Conservation (phyloP, 192 early-diverging fungal species). For the Funneliformis mosseae region DNA sequence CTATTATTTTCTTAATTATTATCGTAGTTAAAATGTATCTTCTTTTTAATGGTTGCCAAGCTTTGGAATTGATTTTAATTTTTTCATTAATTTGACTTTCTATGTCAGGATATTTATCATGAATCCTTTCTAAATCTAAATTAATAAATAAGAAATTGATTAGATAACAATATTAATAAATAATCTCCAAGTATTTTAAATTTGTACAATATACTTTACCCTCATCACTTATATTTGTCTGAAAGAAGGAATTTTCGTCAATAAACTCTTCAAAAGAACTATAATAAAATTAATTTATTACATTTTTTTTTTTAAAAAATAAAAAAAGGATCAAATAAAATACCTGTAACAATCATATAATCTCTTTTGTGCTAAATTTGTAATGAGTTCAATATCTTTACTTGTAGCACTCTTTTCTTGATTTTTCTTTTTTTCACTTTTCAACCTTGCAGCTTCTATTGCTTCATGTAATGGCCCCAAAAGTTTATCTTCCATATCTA, state of each 20-base stretch:
- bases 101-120: background rate
- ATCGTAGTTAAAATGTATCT: background rate
- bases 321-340: background rate
- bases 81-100: background rate
- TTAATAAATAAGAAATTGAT: background rate
- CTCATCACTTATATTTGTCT: background rate
- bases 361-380: background rate
- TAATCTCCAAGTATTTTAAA: too few relatives aligned
- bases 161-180: too few relatives aligned
- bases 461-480: background rate
- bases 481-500: background rate
- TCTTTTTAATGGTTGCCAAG: background rate
- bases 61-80: background rate
- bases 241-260: background rate
- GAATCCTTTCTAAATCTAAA: background rate
- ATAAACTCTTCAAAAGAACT: background rate
- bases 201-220: background rate
- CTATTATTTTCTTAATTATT: background rate
- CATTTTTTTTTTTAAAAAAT: background rate
- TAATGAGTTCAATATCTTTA: background rate
- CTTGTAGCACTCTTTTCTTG: background rate
- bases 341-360: constrained; percentile 1
- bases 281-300: background rate
- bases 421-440: background rate
- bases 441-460: background rate